Conservation (phyloP, 2,329 filamentous ascomycete species). For the Nigrospora osmanthi region DNA sequence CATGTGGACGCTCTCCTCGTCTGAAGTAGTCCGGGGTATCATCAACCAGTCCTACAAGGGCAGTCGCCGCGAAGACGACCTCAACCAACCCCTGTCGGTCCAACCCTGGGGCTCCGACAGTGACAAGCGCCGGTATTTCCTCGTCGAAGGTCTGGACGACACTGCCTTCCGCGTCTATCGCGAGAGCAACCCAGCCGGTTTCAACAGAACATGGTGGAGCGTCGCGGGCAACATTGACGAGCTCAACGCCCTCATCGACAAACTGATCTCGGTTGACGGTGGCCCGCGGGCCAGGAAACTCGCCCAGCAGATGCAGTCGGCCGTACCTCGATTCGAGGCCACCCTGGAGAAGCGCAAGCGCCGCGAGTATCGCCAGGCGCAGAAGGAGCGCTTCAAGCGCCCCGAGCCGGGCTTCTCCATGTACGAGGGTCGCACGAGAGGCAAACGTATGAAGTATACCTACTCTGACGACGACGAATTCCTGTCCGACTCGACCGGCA, state of each 20-base stretch:
- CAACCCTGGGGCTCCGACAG: conserved; percentile 87
- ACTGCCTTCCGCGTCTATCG: conserved; percentile 90
- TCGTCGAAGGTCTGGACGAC: conserved; percentile 90
- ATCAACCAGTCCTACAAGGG: conserved; percentile 88
- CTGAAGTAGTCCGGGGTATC: conserved; percentile 70
- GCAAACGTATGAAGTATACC: conserved; percentile 94
- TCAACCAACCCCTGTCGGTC: conserved; percentile 81
- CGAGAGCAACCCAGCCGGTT: conserved; percentile 76
- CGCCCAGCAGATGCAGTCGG: conserved; percentile 67
- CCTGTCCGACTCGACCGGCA: conserved; percentile 51
- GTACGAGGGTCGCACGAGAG: conserved; percentile 92
- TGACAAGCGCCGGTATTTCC: conserved; percentile 85
- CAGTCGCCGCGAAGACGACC: conserved; percentile 67
- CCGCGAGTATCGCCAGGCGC: conserved; percentile 80
- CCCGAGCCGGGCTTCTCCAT: conserved; percentile 85
- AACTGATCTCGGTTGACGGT: conserved; percentile 68
- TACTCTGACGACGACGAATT: conserved; percentile 83
- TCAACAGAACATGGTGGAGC: conserved; percentile 81
- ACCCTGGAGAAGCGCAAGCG: conserved; percentile 94
- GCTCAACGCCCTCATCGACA: conserved; percentile 65
- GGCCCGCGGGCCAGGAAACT: conserved; percentile 74
- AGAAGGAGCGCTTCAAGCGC: conserved; percentile 79
- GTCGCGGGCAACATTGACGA: conserved; percentile 89
- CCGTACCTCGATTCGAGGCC: conserved; percentile 84
- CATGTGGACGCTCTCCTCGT: conserved; percentile 83